These are phyloP conservation scores for Paracoccidioides brasiliensis DNA, from an alignment of 2,329 filamentous ascomycete species.

Conservation along the genomic window DNA sequence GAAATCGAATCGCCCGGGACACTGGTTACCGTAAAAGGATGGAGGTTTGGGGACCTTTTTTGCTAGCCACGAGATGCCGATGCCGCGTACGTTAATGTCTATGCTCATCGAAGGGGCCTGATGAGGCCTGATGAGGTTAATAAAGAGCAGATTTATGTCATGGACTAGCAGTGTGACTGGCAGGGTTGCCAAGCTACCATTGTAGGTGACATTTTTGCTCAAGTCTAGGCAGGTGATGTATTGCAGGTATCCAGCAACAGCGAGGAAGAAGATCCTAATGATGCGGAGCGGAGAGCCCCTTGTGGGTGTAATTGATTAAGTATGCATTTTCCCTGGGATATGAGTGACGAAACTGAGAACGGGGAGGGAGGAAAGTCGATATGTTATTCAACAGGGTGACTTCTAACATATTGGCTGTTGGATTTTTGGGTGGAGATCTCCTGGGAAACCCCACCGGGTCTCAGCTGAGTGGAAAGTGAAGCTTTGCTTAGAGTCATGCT, in stretches of 20 bases:
- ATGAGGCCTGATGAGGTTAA: neutral
- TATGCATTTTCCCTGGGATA: neutral
- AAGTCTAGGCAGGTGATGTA: neutral
- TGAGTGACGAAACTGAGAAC: neutral
- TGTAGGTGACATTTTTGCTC: neutral
- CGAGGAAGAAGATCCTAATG: neutral
- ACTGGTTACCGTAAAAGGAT: slow-evolving; percentile 2
- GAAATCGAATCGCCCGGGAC: slow-evolving; percentile 7
- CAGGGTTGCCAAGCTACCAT: neutral
- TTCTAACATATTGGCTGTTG: too few relatives aligned
- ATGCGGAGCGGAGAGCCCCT: neutral
- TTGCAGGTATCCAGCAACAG: neutral
- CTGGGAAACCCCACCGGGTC: neutral
- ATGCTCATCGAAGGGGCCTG: neutral
- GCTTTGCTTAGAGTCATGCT: neutral
- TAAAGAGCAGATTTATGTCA: neutral
- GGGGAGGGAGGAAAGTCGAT: neutral
- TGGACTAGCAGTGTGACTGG: neutral
- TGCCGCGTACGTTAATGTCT: slow-evolving; percentile 10
- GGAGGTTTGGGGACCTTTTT: slow-evolving; percentile 13
- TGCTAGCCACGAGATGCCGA: slow-evolving; percentile 14
- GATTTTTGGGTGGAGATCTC: neutral
- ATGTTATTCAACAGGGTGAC: neutral
- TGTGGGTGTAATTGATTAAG: neutral
- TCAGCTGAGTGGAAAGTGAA: neutral